These are phyloP conservation scores for Apiospora saccharicola DNA, from an alignment of 2,329 filamentous ascomycete genomes.

Conservation along the genomic window DNA sequence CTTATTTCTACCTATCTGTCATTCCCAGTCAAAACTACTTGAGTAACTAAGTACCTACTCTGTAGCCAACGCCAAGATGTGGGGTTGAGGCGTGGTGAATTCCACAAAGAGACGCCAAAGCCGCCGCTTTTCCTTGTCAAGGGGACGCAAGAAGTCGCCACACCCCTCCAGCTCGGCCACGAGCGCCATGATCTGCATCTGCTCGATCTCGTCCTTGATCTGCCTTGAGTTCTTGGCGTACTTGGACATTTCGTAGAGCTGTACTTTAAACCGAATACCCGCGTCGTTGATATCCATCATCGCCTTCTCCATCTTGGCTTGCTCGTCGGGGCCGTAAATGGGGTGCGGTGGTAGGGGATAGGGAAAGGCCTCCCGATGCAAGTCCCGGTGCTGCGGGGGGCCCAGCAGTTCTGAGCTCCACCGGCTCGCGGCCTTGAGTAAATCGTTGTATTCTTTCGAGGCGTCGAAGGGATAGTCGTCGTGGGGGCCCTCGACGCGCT, in stretches of 20 bases:
- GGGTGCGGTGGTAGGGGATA: neutral
- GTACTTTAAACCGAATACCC: neutral
- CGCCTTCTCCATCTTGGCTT: neutral
- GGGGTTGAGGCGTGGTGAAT: neutral
- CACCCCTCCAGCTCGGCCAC: neutral
- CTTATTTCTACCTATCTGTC: too few relatives aligned
- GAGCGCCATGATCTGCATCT: neutral
- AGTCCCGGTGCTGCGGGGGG: neutral
- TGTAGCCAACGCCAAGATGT: neutral
- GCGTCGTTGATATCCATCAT: neutral
- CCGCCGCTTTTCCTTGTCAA: neutral
- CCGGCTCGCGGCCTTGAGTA: neutral
- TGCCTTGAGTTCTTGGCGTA: neutral
- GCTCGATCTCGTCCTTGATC: neutral
- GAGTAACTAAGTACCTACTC: too few relatives aligned
- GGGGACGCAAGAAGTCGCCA: neutral
- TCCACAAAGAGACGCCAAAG: neutral
- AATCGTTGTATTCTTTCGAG: neutral
- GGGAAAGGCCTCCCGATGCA: neutral
- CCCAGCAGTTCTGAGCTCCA: neutral
- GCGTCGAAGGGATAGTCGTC: neutral
- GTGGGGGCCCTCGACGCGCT: neutral
- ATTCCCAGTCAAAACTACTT: too few relatives aligned
- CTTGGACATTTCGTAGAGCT: neutral
- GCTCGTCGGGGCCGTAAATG: neutral